A percentile compares a stretch with the other conserved stretches of the same genome.
phyloP scores from a whole-genome alignment of 257 asterid genomes.

The Cynanchum wilfordii region DNA sequence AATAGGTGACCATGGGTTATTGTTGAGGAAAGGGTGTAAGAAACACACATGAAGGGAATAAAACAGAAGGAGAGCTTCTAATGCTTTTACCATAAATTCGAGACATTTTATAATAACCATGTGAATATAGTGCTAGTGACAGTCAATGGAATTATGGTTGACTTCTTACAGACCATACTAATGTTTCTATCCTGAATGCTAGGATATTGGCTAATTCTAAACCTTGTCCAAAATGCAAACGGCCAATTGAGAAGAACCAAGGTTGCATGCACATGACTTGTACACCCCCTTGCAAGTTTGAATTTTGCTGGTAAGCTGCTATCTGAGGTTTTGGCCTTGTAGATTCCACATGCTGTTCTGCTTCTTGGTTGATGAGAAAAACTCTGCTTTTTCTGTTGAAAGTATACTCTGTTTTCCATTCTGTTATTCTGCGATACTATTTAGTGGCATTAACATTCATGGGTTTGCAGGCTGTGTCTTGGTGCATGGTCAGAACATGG shows the following conservation, averaged over 20 bases:
- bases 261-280: constrained; percentile 99
- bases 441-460: not conserved
- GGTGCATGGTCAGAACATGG: constrained; percentile 99
- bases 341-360: not conserved
- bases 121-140: not conserved
- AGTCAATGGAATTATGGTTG: not conserved
- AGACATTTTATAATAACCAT: not conserved
- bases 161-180: constrained; percentile 4
- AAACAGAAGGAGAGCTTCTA: not conserved
- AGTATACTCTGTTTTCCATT: not conserved
- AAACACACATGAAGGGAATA: not conserved
- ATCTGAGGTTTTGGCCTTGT: not conserved
- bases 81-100: not conserved
- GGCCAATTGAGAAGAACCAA: constrained; percentile 99
- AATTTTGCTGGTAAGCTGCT: constrained; percentile 88
- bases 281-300: constrained; percentile 99
- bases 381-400: not conserved
- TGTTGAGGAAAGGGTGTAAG: not conserved
- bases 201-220: constrained; percentile 99
- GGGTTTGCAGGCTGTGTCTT: constrained; percentile 71
- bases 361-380: not conserved
- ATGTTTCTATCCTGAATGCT: constrained; percentile 18
- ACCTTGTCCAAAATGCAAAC: constrained; percentile 99
- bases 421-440: constrained; percentile 4
- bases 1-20: not conserved